Conservation (phyloP, 768 basidiomycete species). For the Epithele typhae region DNA sequence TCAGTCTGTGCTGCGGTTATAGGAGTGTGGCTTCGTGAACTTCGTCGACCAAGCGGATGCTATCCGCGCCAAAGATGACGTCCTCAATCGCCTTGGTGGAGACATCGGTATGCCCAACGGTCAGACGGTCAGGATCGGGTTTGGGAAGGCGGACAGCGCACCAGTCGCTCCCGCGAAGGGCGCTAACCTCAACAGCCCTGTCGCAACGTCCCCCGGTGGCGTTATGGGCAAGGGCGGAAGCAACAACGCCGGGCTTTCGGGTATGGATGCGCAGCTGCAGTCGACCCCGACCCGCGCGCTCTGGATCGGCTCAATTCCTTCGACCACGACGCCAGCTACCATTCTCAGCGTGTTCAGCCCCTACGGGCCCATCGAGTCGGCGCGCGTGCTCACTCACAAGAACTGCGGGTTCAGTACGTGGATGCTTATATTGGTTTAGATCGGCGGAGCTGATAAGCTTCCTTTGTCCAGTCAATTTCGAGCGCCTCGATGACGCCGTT, state of each 20-base stretch:
- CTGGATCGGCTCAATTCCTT: conserved; percentile 98
- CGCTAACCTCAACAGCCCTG: conserved; percentile 53
- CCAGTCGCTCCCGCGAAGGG: conserved; percentile 88
- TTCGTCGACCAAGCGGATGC: conserved; percentile 95
- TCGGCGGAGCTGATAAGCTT: neutral
- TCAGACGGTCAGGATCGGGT: conserved; percentile 95
- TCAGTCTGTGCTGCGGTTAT: conserved; percentile 6
- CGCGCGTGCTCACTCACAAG: conserved; percentile 93
- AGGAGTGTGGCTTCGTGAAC: conserved; percentile 99
- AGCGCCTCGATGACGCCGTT: conserved; percentile 94
- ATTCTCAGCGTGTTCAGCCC: conserved; percentile 96
- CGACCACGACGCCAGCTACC: conserved; percentile 90
- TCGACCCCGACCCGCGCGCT: conserved; percentile 91
- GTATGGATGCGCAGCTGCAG: conserved; percentile 83
- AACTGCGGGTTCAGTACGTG: conserved; percentile 87
- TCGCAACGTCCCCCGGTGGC: conserved; percentile 58
- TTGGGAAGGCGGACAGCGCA: conserved; percentile 96
- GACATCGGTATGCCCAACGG: conserved; percentile 94
- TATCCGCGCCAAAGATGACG: conserved; percentile 97
- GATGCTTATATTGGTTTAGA: neutral
- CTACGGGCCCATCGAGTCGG: conserved; percentile 96
- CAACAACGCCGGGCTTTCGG: conserved; percentile 51
- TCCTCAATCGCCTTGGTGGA: conserved; percentile 90
- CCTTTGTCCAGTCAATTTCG: conserved; percentile 84
- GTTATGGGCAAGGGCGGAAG: conserved; percentile 39